A percentile compares a stretch with the other conserved stretches of the same genome.
Evolutionary conservation across 345 rosid species (phyloP).

Genomic region (Ceriops tagal): DNA sequence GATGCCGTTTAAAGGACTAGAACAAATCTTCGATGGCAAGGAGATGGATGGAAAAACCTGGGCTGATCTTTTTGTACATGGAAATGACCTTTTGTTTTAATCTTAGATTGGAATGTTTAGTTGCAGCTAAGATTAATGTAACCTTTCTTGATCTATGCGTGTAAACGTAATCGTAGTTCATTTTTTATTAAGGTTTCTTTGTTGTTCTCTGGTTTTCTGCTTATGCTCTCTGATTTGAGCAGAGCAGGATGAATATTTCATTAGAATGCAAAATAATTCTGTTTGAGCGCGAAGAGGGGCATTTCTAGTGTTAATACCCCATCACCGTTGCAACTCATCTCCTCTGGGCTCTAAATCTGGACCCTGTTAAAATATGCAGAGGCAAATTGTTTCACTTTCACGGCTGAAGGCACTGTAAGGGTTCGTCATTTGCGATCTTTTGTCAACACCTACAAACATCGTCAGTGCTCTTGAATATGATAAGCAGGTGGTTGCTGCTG

Average conservation of each 20-base stretch:
- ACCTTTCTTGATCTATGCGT: not conserved
- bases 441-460: not conserved
- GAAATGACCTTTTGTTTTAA: not conserved
- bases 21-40: no score
- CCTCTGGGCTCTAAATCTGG: no score
- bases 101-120: not conserved
- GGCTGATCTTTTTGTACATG: not conserved
- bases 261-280: no score
- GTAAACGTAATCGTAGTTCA: conserved; percentile 9
- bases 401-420: not conserved
- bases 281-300: no score
- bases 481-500: not conserved
- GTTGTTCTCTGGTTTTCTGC: not conserved
- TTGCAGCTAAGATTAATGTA: not conserved
- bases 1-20: conserved; percentile 21
- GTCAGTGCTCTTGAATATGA: no score
- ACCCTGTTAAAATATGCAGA: no score
- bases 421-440: not conserved
- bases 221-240: not conserved
- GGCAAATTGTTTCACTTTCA: not conserved
- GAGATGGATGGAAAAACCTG: not conserved
- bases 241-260: not conserved
- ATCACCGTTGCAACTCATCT: no score
- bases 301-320: no score
- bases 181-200: not conserved